These are phyloP conservation scores for Nothophaeocryptopus gaeumannii DNA, from an alignment of 2,329 filamentous ascomycete species.

Conservation along the genomic window DNA sequence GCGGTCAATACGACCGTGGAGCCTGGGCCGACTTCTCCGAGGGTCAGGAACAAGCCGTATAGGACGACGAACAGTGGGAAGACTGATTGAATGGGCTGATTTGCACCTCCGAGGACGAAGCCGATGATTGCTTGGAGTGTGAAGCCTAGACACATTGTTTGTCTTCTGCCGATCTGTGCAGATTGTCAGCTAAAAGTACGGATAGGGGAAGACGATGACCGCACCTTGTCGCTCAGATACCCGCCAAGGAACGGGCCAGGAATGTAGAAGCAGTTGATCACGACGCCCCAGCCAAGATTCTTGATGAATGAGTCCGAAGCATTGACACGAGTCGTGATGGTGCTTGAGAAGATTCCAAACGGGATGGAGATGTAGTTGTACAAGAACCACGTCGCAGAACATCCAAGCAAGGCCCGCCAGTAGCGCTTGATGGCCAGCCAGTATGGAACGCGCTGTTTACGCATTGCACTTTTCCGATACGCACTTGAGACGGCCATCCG, in stretches of 20 bases:
- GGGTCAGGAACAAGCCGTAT: conserved; percentile 71
- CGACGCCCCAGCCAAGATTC: conserved; percentile 78
- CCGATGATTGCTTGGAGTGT: conserved; percentile 70
- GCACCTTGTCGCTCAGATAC: conserved; percentile 68
- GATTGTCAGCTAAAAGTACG: too few species aligned
- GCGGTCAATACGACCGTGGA: conserved; percentile 69
- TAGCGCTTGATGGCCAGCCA: conserved; percentile 61
- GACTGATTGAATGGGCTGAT: conserved; percentile 32
- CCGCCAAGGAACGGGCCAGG: conserved; percentile 76
- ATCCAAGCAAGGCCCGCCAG: conserved; percentile 65
- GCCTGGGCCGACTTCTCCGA: conserved; percentile 72
- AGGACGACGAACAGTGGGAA: conserved; percentile 63
- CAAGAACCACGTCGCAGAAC: conserved; percentile 77
- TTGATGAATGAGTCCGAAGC: conserved; percentile 62
- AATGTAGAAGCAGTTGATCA: conserved; percentile 84
- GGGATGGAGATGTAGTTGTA: conserved; percentile 73
- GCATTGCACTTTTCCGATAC: conserved; percentile 68
- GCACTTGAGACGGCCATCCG: conserved; percentile 74
- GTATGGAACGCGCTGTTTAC: conserved; percentile 45
- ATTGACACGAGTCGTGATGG: conserved; percentile 64
- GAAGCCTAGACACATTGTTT: conserved; percentile 70
- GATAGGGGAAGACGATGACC: too few species aligned
- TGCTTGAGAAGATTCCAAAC: conserved; percentile 78
- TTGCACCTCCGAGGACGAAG: conserved; percentile 76
- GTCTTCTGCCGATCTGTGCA: conserved; percentile 58